Conservation (phyloP, 2,329 filamentous ascomycete species). For the Phymatotrichopsis omnivora region DNA sequence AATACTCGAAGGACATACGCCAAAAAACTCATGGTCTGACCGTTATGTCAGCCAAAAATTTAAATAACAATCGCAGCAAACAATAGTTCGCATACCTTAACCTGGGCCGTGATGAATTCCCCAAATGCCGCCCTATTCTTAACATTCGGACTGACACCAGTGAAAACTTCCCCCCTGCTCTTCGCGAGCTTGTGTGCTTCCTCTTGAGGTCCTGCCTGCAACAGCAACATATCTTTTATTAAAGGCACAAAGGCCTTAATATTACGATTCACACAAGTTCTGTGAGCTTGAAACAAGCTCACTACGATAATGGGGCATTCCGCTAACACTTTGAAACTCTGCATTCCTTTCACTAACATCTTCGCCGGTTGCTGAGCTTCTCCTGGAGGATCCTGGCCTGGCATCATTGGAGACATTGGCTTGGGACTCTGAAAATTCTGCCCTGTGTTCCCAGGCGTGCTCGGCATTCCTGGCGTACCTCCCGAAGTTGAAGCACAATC, state of each 20-base stretch:
- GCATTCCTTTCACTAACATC: constrained; percentile 82
- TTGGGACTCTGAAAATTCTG: constrained; percentile 75
- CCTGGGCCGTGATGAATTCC: constrained; percentile 94
- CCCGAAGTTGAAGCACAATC: constrained; percentile 67
- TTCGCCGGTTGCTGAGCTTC: constrained; percentile 74
- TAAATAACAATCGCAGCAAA: not conserved
- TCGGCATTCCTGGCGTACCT: constrained; percentile 46
- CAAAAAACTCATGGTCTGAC: constrained; percentile 95
- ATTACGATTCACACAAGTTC: constrained; percentile 66
- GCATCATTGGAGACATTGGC: constrained; percentile 78
- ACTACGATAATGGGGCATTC: constrained; percentile 99
- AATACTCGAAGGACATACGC: constrained; percentile 87
- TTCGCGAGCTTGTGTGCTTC: constrained; percentile 81
- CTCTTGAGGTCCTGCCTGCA: constrained; percentile 88
- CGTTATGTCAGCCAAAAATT: not conserved
- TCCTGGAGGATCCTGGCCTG: constrained; percentile 66
- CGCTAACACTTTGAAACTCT: constrained; percentile 95
- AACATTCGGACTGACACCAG: constrained; percentile 85
- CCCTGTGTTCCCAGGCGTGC: constrained; percentile 34
- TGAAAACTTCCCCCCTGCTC: constrained; percentile 70
- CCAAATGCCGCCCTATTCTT: constrained; percentile 90
- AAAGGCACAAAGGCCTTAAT: constrained; percentile 87
- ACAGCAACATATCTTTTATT: constrained; percentile 78
- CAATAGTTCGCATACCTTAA: constrained; percentile 36
- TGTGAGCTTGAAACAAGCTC: constrained; percentile 91